These are phyloP conservation scores for Grammothele lineata DNA, from an alignment of 768 basidiomycete genomes.

Conservation along the genomic window DNA sequence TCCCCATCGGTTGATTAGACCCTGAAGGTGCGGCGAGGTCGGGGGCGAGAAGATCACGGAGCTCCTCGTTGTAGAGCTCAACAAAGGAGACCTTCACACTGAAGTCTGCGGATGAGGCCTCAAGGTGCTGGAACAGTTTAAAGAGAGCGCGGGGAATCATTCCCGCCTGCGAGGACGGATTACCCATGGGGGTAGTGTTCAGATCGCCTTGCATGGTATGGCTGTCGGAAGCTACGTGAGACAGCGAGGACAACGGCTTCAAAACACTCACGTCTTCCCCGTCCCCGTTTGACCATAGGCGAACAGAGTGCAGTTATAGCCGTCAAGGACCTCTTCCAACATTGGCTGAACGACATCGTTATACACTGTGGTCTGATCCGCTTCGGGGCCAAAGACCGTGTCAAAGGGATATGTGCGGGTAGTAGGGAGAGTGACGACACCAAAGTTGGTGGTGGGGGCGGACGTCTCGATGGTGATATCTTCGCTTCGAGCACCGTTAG, in stretches of 20 bases:
- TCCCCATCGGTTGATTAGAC: conserved; percentile 75
- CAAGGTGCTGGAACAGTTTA: conserved; percentile 85
- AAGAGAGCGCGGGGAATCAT: conserved; percentile 95
- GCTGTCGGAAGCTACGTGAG: conserved; percentile 30
- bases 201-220: conserved; percentile 99
- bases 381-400: conserved; percentile 93
- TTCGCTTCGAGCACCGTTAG: conserved; percentile 69
- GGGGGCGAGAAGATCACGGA: conserved; percentile 83
- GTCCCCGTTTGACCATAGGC: conserved; percentile 99
- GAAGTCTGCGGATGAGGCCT: conserved; percentile 72
- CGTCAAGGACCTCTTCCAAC: conserved; percentile 88
- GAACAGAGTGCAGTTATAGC: conserved; percentile 97
- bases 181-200: conserved; percentile 74
- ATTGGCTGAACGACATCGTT: conserved; percentile 91
- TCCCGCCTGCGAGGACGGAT: conserved; percentile 85
- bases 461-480: conserved; percentile 81
- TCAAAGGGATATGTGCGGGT: conserved; percentile 91
- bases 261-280: conserved; percentile 83
- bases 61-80: conserved; percentile 97
- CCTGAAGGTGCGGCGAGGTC: conserved; percentile 72
- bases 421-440: conserved; percentile 70
- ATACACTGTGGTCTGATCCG: conserved; percentile 92
- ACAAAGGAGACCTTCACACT: conserved; percentile 92
- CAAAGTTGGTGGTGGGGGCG: conserved; percentile 61
- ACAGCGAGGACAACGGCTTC: not conserved